These are phyloP conservation scores for Russula foetens DNA, from an alignment of 768 basidiomycete species.

Conservation along the genomic window DNA sequence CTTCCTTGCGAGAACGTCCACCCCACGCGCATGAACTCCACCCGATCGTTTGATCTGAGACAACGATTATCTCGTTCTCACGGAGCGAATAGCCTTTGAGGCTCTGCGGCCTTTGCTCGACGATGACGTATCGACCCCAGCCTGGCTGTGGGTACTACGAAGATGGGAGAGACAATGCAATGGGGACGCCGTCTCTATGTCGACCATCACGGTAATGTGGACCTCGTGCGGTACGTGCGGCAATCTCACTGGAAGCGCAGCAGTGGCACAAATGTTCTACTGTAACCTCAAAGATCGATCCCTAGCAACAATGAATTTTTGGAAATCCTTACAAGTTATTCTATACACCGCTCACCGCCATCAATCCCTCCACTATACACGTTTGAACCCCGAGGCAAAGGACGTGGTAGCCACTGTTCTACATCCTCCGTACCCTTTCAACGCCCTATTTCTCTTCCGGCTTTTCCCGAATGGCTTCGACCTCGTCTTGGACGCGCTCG, in stretches of 20 bases:
- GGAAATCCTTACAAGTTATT: background rate
- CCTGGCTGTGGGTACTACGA: background rate
- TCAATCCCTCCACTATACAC: background rate
- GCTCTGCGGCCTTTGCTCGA: no score
- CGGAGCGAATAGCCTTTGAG: no score
- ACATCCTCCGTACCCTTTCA: background rate
- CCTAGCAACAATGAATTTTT: background rate
- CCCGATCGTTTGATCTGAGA: background rate
- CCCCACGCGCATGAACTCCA: background rate
- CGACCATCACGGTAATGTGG: background rate
- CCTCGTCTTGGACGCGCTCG: conserved; percentile 79
- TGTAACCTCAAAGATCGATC: background rate
- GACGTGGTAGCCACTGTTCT: background rate
- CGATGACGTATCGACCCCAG: background rate
- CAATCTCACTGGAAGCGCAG: background rate
- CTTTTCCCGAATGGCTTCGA: conserved; percentile 52
- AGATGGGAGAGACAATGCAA: background rate
- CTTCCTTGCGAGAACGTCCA: background rate
- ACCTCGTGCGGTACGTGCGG: background rate
- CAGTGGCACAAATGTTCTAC: background rate
- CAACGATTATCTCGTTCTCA: background rate
- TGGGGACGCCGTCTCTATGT: background rate
- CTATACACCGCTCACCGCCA: background rate
- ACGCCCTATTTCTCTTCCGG: conserved; percentile 26
- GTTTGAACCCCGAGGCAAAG: background rate